These are phyloP conservation scores for Gentiana straminea DNA, from an alignment of 257 asterid genomes.

Conservation along the genomic window DNA sequence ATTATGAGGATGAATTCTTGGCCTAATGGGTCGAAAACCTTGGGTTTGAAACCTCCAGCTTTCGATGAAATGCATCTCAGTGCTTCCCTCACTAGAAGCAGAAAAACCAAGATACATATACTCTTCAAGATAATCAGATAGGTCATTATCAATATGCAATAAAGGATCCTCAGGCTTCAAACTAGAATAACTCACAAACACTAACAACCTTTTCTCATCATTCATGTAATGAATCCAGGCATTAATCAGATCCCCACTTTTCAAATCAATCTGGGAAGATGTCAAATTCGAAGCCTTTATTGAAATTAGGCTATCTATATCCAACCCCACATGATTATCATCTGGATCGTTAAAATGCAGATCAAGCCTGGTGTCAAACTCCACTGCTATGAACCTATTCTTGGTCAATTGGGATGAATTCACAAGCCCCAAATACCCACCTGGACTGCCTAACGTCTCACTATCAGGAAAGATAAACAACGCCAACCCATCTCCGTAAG, in stretches of 20 bases:
- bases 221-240: constrained; percentile 79
- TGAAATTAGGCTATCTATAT: constrained; percentile 59
- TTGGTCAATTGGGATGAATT: constrained; percentile 63
- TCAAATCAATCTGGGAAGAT: constrained; percentile 29
- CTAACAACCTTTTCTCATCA: constrained; percentile 36
- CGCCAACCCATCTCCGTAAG: constrained; percentile 77
- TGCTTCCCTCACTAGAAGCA: constrained; percentile 92
- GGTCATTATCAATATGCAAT: constrained; percentile 45
- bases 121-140: constrained; percentile 46
- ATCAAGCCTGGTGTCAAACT: constrained; percentile 71
- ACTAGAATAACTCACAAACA: constrained; percentile 73
- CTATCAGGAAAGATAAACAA: constrained; percentile 73
- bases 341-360: constrained; percentile 64
- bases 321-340: constrained; percentile 84
- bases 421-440: constrained; percentile 74
- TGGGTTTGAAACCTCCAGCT: constrained; percentile 68
- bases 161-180: constrained; percentile 51
- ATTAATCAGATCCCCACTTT: constrained; percentile 65
- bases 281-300: constrained; percentile 49
- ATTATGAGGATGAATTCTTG: constrained; percentile 54
- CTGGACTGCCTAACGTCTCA: constrained; percentile 66
- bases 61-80: constrained; percentile 62
- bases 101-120: constrained; percentile 81
- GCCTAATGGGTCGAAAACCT: constrained; percentile 37
- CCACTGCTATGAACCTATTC: constrained; percentile 69